Percentiles rank a stretch among this genome's conserved stretches.
These are phyloP conservation scores for Tulasnella sp. DNA, from an alignment of 768 basidiomycete species.

Conservation along the genomic window DNA sequence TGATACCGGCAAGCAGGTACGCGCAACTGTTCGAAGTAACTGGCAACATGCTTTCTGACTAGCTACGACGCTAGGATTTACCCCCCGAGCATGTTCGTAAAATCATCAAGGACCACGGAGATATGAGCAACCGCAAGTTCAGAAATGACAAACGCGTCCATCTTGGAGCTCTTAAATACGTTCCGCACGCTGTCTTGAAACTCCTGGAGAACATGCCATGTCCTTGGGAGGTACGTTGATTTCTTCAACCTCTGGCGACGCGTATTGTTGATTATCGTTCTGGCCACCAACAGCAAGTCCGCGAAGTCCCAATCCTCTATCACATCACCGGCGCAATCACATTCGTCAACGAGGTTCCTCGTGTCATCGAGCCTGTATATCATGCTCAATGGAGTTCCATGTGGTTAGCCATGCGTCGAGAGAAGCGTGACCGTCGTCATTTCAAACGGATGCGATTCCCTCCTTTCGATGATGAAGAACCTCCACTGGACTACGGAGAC, in stretches of 20 bases:
- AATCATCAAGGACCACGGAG: slow-evolving; percentile 99
- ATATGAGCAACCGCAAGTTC: slow-evolving; percentile 99
- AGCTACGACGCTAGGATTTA: slow-evolving; percentile 53
- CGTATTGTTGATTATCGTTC: slow-evolving; percentile 10
- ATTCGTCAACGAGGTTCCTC: slow-evolving; percentile 97
- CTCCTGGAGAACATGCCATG: slow-evolving; percentile 96
- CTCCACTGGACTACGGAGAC: slow-evolving; percentile 97
- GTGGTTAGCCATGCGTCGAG: slow-evolving; percentile 99
- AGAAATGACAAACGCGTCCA: slow-evolving; percentile 99
- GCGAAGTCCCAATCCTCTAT: slow-evolving; percentile 96
- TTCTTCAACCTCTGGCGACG: neutral
- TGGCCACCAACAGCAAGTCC: slow-evolving; percentile 58
- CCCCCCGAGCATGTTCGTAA: slow-evolving; percentile 98
- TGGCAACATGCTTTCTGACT: neutral
- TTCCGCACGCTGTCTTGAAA: slow-evolving; percentile 99
- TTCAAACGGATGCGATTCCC: slow-evolving; percentile 99
- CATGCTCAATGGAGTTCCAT: slow-evolving; percentile 99
- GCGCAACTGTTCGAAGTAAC: slow-evolving; percentile 23
- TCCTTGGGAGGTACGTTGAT: slow-evolving; percentile 64
- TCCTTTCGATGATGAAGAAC: slow-evolving; percentile 98
- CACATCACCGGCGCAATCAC: slow-evolving; percentile 99
- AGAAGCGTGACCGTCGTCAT: slow-evolving; percentile 96
- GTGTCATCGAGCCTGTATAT: slow-evolving; percentile 93
- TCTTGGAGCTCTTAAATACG: slow-evolving; percentile 90
- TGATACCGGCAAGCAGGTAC: slow-evolving; percentile 88